Percentiles rank a stretch among this genome's conserved stretches.
Conservation (phyloP, 805 yeast species). For the Pichia cabralensis region DNA sequence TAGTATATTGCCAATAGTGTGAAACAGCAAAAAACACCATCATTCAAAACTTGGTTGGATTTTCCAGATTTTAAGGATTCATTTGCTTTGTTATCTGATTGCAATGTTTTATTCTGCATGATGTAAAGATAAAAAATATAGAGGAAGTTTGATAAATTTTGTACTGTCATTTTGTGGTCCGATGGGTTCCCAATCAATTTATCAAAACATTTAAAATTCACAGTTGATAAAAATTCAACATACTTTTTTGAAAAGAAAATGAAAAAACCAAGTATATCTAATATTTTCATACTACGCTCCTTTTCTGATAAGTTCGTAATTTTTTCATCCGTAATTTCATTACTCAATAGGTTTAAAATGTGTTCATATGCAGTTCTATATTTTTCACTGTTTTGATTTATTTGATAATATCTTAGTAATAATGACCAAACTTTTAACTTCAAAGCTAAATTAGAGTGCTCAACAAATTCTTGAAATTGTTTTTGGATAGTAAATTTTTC, state of each 20-base stretch:
- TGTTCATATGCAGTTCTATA: conserved; percentile 42
- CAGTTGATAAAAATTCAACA: not conserved
- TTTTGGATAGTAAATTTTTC: conserved; percentile 27
- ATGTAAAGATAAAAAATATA: not conserved
- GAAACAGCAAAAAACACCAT: conserved; percentile 31
- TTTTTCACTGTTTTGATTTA: conserved; percentile 22
- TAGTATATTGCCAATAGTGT: conserved; percentile 33
- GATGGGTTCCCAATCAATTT: too few relatives aligned
- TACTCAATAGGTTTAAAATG: conserved; percentile 36
- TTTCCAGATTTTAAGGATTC: conserved; percentile 32
- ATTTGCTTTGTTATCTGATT: conserved; percentile 30
- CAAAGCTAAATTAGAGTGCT: conserved; percentile 53
- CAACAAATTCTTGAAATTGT: conserved; percentile 54
- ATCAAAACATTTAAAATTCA: conserved; percentile 2
- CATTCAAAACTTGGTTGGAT: conserved; percentile 37
- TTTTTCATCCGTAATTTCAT: conserved; percentile 24
- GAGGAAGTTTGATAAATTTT: not conserved
- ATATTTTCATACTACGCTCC: conserved; percentile 32
- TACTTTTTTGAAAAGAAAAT: conserved; percentile 21
- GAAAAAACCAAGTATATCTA: conserved; percentile 43
- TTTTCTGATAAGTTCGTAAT: conserved; percentile 17
- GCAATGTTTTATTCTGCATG: conserved; percentile 34
- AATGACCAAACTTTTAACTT: conserved; percentile 69
- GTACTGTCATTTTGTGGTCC: not conserved
- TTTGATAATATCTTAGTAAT: conserved; percentile 46